Base-by-base conservation (phyloP, 1,139 yeast genomes). In the Barnettozyma hawaiiensis region DNA sequence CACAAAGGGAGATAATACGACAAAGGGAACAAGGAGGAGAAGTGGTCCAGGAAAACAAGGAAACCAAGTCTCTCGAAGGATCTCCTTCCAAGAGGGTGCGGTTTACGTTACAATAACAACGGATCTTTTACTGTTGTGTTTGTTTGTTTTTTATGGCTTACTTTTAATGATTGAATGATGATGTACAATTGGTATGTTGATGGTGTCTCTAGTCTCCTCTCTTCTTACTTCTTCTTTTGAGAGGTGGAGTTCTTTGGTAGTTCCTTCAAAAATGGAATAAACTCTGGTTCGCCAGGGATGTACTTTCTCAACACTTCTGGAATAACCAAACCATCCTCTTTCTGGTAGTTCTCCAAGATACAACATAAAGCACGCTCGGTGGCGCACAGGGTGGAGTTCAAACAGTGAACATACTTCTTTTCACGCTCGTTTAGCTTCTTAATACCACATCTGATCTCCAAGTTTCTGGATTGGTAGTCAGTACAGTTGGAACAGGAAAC, bases 401-500 rank as follows among this genome's bases (percentile, higher is more conserved):
- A 78, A 71, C 98, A 92, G 70, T 92, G 99, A 47, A 94, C 99
- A 66, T 92, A 92, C 68, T 85, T 90, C 89, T 92, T 92, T 64
- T 90, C 97, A 57, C 82, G 81, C 70, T 90, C 97, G 67, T 87
- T 87, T 74, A 83, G 81, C 71, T 92, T 89, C 75, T 92, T 92
- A 61, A 90, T 85, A 65, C 99, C 99, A 69, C 97, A 92, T 77
- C 98, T 85, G 62, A 92, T 92, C 72, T 92, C 98, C 64, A 94
- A 76, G 75, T 90, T 90, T 75, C 99, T 85, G 39, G 97, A 85
- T 73, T 92, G 99, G 71, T 92, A 92, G 70, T 92, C 99, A 47
- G 98, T 94, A 78, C 99, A 92, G 77, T 92, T 92, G 48, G 97
- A 90, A 73, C 97, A 92, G 21, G 97, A 87, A 47, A 94, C 98